Conservation (phyloP, 164 flowering plant species). For the Tetrastigma voinierianum region DNA sequence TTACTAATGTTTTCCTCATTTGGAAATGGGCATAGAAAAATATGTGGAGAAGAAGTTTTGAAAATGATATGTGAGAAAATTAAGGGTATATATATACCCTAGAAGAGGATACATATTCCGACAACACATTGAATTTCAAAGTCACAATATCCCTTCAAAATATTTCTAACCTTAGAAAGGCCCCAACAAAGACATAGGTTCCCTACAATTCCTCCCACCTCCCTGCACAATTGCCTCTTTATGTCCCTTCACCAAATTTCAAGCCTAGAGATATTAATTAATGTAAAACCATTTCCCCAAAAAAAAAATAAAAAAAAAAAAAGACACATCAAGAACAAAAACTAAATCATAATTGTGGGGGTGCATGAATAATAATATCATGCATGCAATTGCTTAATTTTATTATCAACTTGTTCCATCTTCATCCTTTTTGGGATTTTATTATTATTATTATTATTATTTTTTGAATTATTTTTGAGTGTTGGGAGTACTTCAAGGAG, state of each 20-base stretch:
- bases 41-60: not conserved
- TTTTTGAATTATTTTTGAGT: not conserved
- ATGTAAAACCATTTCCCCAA: not conserved
- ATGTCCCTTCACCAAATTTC: conserved; percentile 18
- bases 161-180: conserved; percentile 26
- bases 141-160: conserved; percentile 12
- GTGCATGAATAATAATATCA: conserved; percentile 17
- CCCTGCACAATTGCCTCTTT: conserved; percentile 24
- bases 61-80: not conserved
- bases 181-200: conserved; percentile 32
- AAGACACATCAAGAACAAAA: not conserved
- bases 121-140: conserved; percentile 4
- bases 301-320: too few species aligned
- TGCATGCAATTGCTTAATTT: conserved; percentile 3
- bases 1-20: too few species aligned
- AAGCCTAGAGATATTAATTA: not conserved
- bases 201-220: conserved; percentile 34
- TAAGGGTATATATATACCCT: too few species aligned
- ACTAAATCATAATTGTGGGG: not conserved
- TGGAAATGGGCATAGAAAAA: not conserved
- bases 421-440: not conserved
- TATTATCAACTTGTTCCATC: conserved; percentile 2
- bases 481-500: not conserved
- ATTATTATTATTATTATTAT: not conserved
- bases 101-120: conserved; percentile 14